Evolutionary conservation across 2,329 filamentous ascomycete species (phyloP).

Genomic region (Beauveria varroae): DNA sequence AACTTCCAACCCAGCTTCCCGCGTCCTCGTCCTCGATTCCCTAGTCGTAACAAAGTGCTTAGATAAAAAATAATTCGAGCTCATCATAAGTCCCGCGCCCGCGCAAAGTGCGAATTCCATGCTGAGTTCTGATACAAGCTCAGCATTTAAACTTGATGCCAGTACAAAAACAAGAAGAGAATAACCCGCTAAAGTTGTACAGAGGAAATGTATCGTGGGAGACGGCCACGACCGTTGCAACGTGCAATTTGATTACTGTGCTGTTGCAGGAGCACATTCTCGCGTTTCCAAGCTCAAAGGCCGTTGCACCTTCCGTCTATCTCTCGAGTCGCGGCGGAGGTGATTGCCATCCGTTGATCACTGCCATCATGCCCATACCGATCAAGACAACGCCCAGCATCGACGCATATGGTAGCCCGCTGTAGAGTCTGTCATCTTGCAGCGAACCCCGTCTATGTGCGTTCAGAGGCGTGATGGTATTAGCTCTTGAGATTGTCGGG

Average conservation of each 20-base stretch:
- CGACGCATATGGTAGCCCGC: conserved; percentile 67
- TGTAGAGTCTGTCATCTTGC: conserved; percentile 36
- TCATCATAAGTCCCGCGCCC: conserved; percentile 8
- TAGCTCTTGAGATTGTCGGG: conserved; percentile 39
- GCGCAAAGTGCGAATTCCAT: conserved; percentile 7
- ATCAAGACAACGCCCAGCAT: conserved; percentile 77
- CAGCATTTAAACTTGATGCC: conserved; percentile 6
- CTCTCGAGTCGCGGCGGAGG: conserved; percentile 26
- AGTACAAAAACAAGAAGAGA: conserved; percentile 6
- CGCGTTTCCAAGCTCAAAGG: not conserved
- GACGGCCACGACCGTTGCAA: conserved; percentile 5
- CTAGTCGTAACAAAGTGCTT: conserved; percentile 7
- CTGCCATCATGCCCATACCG: conserved; percentile 78
- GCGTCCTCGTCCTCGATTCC: not conserved
- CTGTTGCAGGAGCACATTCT: conserved; percentile 6
- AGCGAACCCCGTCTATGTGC: conserved; percentile 31
- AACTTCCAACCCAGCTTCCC: not conserved
- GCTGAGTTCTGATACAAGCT: not conserved
- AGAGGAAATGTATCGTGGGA: conserved; percentile 8
- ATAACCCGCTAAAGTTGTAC: conserved; percentile 7
- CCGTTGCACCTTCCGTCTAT: conserved; percentile 15
- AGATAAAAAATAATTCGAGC: conserved; percentile 9
- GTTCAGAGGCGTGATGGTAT: conserved; percentile 40
- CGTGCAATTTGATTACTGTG: conserved; percentile 2
- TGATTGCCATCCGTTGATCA: conserved; percentile 72